Conservation (phyloP, 768 basidiomycete genomes). For the Tylopilus rubrobrunneus region DNA sequence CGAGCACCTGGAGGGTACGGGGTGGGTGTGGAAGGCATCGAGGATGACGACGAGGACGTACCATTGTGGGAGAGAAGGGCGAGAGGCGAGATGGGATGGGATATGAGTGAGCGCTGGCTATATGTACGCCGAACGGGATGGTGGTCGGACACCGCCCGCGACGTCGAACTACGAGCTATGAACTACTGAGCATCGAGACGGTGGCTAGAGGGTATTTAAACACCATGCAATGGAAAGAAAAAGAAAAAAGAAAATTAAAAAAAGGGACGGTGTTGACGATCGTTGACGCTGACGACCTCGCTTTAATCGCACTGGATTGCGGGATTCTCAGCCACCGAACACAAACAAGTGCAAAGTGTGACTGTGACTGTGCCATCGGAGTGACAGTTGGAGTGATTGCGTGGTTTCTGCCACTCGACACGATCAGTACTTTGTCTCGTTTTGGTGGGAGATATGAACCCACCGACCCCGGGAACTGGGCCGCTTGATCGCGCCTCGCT, state of each 20-base stretch:
- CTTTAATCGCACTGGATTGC: slow-evolving; percentile 26
- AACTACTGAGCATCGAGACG: slow-evolving; percentile 26
- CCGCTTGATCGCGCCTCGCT: background rate
- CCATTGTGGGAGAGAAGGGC: slow-evolving; percentile 37
- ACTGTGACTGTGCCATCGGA: slow-evolving; percentile 10
- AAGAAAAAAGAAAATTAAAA: slow-evolving; percentile 23
- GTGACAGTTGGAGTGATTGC: slow-evolving; percentile 7
- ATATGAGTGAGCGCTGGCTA: background rate
- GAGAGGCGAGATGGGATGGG: background rate
- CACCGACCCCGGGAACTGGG: too few species aligned
- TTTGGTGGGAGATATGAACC: background rate
- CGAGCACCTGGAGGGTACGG: slow-evolving; percentile 48
- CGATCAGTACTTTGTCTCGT: background rate
- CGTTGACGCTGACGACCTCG: slow-evolving; percentile 35
- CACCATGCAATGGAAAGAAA: slow-evolving; percentile 36
- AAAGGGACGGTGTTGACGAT: slow-evolving; percentile 44
- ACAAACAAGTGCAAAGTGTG: slow-evolving; percentile 21
- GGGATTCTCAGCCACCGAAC: slow-evolving; percentile 21
- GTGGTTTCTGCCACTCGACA: slow-evolving; percentile 32
- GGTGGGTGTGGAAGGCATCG: slow-evolving; percentile 1
- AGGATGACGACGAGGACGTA: slow-evolving; percentile 21
- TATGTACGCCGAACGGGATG: slow-evolving; percentile 32
- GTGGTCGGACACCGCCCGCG: slow-evolving; percentile 52
- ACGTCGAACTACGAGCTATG: slow-evolving; percentile 52
- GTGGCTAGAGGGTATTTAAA: slow-evolving; percentile 38